phyloP scores from a whole-genome alignment of 805 yeast genomes.

The Kodamaea kaohsiungensis region DNA sequence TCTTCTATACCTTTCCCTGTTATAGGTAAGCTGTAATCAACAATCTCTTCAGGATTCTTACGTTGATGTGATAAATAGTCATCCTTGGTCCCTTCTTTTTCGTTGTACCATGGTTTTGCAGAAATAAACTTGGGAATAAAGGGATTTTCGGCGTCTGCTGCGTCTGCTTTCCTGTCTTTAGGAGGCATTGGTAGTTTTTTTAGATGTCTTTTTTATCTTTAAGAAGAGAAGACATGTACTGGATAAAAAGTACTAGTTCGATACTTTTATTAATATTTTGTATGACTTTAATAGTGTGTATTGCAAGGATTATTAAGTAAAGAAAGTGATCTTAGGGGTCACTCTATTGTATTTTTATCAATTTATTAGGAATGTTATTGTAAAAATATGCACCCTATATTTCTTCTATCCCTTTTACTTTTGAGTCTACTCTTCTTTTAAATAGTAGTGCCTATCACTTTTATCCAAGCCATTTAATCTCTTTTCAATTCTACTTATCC shows the following conservation, averaged over 20 bases:
- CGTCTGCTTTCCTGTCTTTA: neutral
- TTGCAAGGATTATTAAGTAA: too few species aligned
- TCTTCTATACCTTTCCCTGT: slow-evolving; percentile 60
- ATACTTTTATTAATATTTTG: neutral
- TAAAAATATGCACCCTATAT: neutral
- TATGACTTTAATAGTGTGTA: too few species aligned
- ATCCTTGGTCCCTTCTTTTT: slow-evolving; percentile 8
- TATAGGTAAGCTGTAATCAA: slow-evolving; percentile 52
- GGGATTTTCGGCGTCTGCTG: slow-evolving; percentile 21
- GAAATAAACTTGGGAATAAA: slow-evolving; percentile 43
- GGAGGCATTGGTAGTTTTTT: neutral
- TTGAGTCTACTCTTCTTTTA: too few species aligned
- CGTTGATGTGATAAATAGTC: slow-evolving; percentile 65
- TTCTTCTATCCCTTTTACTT: too few species aligned
- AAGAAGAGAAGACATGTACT: neutral
- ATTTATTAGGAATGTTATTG: neutral
- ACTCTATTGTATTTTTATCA: neutral
- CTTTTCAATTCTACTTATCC: too few species aligned
- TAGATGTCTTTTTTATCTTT: neutral
- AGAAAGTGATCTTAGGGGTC: too few species aligned
- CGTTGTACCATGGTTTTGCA: slow-evolving; percentile 40
- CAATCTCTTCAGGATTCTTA: slow-evolving; percentile 37
- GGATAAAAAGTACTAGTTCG: too few species aligned
- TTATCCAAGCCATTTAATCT: too few species aligned
- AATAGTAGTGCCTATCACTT: too few species aligned